Base-by-base conservation (phyloP, 495 filamentous ascomycete species). In the Penicillium pancosmium region DNA sequence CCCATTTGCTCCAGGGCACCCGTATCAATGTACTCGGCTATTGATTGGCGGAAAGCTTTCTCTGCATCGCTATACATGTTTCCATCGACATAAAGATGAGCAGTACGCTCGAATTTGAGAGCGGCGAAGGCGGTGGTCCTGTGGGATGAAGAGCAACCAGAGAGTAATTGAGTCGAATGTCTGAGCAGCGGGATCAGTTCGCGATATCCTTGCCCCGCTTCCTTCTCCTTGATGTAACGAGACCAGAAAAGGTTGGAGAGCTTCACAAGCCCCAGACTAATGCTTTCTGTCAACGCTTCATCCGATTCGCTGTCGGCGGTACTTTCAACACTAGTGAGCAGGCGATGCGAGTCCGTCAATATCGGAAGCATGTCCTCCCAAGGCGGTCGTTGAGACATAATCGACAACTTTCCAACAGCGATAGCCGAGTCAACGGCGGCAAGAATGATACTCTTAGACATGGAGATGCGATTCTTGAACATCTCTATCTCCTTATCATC, bases 171-270 rank as follows among this genome's bases (percentile, higher is more conserved):
- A 27, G 81, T 76, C 8, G 83, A 84, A 25, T 79, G 75, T 55
- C 73, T 74, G 48, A 88, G 71, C 38, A 79, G 73, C 8, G 73
- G 68, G 6, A 80, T 23, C 15, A 79, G 69, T 16, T 74, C 70
- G 8, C 68, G 71, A 21, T 71, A 63, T 0, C 68, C 65, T 53
- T 70, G 73, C 4, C 74, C 73, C 33, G 61, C 53, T 54, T 80
- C 77, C 56, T 78, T 80, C 15, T 78, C 70, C 57, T 82, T 78
- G 38, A 82, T 66, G 54, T 84, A 82, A 21, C 87, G 82, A 19
- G 85, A 78, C 78, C 89, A 94, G 67, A 91, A 93, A 15, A 91
- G 75, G 68, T 93, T 91, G 0, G 91, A 94, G 31, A 96, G 78
- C 67, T 87, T 71, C 43, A 79, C 77, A 53, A 77, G 60, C 9